A percentile compares a stretch with the other conserved stretches of the same genome.
These are phyloP conservation scores for Brasenia schreberi DNA, from an alignment of 164 flowering plant genomes.

Conservation along the genomic window DNA sequence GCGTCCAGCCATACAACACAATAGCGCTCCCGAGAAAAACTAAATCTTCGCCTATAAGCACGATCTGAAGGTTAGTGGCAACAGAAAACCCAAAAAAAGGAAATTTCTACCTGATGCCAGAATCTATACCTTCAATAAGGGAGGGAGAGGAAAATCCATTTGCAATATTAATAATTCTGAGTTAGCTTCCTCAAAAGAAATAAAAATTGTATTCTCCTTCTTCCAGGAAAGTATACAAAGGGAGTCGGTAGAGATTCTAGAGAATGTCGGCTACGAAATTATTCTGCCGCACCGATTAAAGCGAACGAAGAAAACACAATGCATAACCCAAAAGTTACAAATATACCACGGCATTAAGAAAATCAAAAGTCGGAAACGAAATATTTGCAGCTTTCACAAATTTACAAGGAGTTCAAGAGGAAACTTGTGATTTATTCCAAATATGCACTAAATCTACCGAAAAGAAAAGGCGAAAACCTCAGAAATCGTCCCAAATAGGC, in stretches of 20 bases:
- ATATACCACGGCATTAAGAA: not conserved
- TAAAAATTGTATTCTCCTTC: not conserved
- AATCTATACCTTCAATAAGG: not conserved
- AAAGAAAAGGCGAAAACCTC: not conserved
- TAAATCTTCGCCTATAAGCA: not conserved
- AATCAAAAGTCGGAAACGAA: not conserved
- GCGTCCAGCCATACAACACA: not conserved
- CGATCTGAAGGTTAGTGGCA: not conserved
- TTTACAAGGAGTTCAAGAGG: not conserved
- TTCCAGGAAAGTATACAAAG: not conserved
- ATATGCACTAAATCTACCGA: not conserved
- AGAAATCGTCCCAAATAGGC: not conserved
- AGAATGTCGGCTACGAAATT: not conserved
- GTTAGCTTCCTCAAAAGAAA: not conserved
- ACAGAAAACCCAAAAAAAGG: not conserved
- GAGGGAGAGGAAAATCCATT: not conserved
- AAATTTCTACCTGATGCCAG: not conserved
- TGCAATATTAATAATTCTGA: not conserved
- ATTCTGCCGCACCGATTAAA: not conserved
- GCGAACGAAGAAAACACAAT: not conserved
- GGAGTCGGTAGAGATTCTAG: not conserved
- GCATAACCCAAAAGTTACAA: not conserved
- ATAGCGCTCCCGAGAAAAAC: not conserved
- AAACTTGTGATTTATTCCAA: not conserved
- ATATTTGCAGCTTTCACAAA: not conserved